Evolutionary conservation across 768 basidiomycete species (phyloP).

Genomic region (Phallus indusiatus): DNA sequence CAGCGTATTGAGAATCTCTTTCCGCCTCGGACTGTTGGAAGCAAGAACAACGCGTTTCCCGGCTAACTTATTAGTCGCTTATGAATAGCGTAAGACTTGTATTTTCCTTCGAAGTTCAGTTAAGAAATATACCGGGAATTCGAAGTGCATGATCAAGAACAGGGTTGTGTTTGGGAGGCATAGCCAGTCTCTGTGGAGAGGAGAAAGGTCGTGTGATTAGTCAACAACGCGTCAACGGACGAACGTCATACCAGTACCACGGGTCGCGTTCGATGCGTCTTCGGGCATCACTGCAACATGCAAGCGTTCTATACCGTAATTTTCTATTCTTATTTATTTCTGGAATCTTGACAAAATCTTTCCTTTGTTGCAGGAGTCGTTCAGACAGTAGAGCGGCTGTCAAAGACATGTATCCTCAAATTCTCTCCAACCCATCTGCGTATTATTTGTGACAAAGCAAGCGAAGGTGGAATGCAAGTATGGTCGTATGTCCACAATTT

Average conservation of each 20-base stretch:
- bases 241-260: neutral
- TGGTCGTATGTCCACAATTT: constrained; percentile 53
- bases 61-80: constrained; percentile 45
- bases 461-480: constrained; percentile 80
- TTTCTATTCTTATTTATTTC: constrained; percentile 7
- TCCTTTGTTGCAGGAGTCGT: constrained; percentile 46
- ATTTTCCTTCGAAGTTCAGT: neutral
- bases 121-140: constrained; percentile 37
- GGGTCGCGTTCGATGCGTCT: constrained; percentile 42
- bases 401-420: constrained; percentile 77
- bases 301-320: constrained; percentile 46
- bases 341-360: neutral
- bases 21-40: constrained; percentile 77
- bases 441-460: constrained; percentile 72
- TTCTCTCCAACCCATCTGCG: constrained; percentile 67
- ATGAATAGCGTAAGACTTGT: constrained; percentile 8
- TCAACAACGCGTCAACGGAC: constrained; percentile 1
- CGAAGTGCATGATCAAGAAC: constrained; percentile 58
- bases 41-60: constrained; percentile 79
- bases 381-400: constrained; percentile 73
- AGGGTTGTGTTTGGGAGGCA: constrained; percentile 32
- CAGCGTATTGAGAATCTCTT: constrained; percentile 69
- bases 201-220: neutral
- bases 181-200: neutral
- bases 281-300: constrained; percentile 48